phyloP scores from a whole-genome alignment of 2,329 filamentous ascomycete species.

The Pseudocercospora crystallina region DNA sequence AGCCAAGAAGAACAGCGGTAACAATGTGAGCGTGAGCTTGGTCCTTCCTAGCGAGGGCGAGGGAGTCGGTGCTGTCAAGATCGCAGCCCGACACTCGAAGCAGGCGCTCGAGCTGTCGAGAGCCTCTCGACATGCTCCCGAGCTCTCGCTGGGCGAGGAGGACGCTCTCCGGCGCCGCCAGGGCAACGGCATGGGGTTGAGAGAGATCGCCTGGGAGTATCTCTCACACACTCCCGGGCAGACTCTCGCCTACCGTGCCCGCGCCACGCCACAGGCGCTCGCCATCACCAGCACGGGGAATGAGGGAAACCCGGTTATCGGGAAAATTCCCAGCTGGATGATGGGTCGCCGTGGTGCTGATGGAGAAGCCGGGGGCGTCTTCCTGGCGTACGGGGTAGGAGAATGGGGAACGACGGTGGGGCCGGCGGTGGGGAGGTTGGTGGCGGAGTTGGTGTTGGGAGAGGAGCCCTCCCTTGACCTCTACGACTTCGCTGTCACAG shows the following conservation, averaged over 20 bases:
- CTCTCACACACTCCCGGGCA: not conserved
- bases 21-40: not conserved
- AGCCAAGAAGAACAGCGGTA: too few relatives aligned
- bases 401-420: not conserved
- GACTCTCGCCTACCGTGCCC: not conserved
- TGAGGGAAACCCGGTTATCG: not conserved
- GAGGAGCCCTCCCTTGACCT: not conserved
- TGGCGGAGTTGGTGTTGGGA: not conserved
- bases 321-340: slow-evolving; percentile 1
- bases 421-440: not conserved
- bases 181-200: not conserved
- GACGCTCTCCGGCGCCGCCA: not conserved
- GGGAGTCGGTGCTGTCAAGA: not conserved
- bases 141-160: not conserved
- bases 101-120: not conserved
- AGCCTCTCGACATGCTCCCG: not conserved
- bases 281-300: not conserved
- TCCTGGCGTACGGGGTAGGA: not conserved
- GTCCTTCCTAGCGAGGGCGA: not conserved
- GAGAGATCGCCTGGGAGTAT: not conserved
- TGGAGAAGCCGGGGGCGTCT: not conserved
- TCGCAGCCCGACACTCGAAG: not conserved
- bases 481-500: slow-evolving; percentile 2
- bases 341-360: not conserved
- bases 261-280: not conserved